Conservation (phyloP, 2,329 filamentous ascomycete species). For the Penicillium sp. region DNA sequence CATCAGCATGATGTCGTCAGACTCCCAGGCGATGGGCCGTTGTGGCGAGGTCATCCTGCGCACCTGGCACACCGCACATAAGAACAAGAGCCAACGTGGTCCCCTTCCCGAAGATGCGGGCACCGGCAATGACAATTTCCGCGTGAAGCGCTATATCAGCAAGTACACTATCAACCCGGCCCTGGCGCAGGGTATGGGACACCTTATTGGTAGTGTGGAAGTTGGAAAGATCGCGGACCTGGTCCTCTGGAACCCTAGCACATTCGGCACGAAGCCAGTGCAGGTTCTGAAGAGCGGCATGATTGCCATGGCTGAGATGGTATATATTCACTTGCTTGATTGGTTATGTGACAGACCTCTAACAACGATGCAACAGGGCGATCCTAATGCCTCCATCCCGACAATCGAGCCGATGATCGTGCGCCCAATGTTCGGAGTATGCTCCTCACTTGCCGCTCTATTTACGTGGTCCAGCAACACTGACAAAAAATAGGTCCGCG, state of each 20-base stretch:
- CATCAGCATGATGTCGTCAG: slow-evolving; percentile 95
- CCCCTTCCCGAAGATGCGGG: slow-evolving; percentile 71
- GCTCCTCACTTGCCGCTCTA: slow-evolving; percentile 14
- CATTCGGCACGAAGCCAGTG: slow-evolving; percentile 82
- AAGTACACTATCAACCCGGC: slow-evolving; percentile 98
- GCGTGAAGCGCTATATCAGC: slow-evolving; percentile 87
- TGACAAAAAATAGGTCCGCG: slow-evolving; percentile 49
- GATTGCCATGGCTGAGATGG: slow-evolving; percentile 81
- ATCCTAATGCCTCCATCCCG: slow-evolving; percentile 79
- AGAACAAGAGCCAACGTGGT: slow-evolving; percentile 88
- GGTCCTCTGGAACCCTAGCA: slow-evolving; percentile 78
- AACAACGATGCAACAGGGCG: slow-evolving; percentile 53
- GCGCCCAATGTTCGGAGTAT: slow-evolving; percentile 76
- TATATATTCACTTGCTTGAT: slow-evolving; percentile 38
- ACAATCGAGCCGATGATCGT: slow-evolving; percentile 81
- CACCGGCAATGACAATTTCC: slow-evolving; percentile 79
- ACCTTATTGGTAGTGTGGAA: slow-evolving; percentile 82
- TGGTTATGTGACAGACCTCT: slow-evolving; percentile 1
- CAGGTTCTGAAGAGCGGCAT: slow-evolving; percentile 84
- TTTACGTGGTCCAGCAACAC: neutral
- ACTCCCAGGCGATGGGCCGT: slow-evolving; percentile 94
- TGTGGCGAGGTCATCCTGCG: slow-evolving; percentile 90
- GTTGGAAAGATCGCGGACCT: slow-evolving; percentile 87
- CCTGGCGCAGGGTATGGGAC: slow-evolving; percentile 82
- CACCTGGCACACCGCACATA: slow-evolving; percentile 96